These are phyloP conservation scores for Aspergillus calidoustus DNA, from an alignment of 2,329 filamentous ascomycete genomes.

Conservation along the genomic window DNA sequence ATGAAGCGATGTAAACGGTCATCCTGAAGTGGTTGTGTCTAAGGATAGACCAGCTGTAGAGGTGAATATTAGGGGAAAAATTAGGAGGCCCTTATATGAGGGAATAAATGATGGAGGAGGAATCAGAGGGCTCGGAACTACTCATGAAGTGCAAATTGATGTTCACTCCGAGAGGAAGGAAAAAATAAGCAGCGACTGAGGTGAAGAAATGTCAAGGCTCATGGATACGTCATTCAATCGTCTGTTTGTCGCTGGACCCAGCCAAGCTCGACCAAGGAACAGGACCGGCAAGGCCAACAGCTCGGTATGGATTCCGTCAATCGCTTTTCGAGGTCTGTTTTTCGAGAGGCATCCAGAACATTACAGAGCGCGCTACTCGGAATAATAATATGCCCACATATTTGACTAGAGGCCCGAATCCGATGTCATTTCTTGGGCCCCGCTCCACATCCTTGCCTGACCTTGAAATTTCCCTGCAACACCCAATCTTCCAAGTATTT, in stretches of 20 bases:
- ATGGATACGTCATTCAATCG: constrained; percentile 17
- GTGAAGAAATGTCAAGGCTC: constrained; percentile 1
- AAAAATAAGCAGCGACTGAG: not conserved
- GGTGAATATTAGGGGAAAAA: not conserved
- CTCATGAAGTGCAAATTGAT: not conserved
- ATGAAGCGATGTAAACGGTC: constrained; percentile 64
- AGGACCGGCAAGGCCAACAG: not conserved
- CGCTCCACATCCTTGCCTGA: not conserved
- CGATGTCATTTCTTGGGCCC: not conserved
- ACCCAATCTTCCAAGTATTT: no score
- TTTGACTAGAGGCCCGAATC: not conserved
- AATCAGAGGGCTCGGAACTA: not conserved
- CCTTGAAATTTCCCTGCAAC: not conserved
- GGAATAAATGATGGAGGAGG: not conserved
- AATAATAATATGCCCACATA: not conserved
- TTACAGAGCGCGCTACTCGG: not conserved
- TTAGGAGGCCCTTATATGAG: not conserved
- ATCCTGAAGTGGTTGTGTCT: constrained; percentile 43
- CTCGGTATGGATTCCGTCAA: not conserved
- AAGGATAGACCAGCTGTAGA: constrained; percentile 21
- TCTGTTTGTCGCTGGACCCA: constrained; percentile 8
- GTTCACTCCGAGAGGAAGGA: not conserved
- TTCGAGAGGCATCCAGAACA: not conserved
- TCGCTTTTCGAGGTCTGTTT: not conserved
- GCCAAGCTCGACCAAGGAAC: constrained; percentile 4